Conservation (phyloP, 495 filamentous ascomycete genomes). For the Trichocladium uniseriatum region DNA sequence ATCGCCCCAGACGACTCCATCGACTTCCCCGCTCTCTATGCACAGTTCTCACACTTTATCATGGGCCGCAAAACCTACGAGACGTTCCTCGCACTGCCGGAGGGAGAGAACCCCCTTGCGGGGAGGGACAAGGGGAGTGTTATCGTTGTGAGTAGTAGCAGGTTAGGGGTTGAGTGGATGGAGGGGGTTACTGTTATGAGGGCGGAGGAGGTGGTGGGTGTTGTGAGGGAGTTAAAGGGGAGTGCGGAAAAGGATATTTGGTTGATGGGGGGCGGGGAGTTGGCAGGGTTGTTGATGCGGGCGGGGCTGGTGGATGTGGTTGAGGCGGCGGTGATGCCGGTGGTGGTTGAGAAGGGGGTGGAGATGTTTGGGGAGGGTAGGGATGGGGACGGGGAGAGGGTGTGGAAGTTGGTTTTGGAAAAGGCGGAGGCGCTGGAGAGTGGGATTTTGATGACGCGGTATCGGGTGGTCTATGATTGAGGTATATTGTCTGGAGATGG, state of each 20-base stretch:
- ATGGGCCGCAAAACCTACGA: conserved; percentile 16
- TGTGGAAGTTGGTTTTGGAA: conserved; percentile 5
- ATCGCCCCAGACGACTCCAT: conserved; percentile 12
- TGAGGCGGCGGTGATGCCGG: conserved; percentile 18
- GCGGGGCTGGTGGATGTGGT: conserved; percentile 12
- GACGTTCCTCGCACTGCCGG: neutral
- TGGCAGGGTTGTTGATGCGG: conserved; percentile 9
- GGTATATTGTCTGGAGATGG: too few species aligned
- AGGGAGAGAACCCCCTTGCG: neutral
- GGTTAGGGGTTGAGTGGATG: neutral
- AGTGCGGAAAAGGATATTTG: conserved; percentile 8
- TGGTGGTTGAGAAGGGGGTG: conserved; percentile 7
- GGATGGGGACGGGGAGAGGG: neutral
- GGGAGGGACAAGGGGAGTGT: neutral
- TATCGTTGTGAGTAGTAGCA: neutral
- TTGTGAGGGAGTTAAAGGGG: neutral
- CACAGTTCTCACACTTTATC: conserved; percentile 8
- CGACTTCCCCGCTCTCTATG: conserved; percentile 9
- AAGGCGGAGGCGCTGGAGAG: neutral
- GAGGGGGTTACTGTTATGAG: conserved; percentile 3
- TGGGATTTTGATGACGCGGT: conserved; percentile 14
- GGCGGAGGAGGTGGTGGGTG: neutral
- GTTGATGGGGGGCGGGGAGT: conserved; percentile 14
- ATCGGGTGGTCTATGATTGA: conserved; percentile 8
- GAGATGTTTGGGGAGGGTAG: neutral